Evolutionary conservation across 805 yeast species (phyloP).

Genomic region (Yarrowia deformans): DNA sequence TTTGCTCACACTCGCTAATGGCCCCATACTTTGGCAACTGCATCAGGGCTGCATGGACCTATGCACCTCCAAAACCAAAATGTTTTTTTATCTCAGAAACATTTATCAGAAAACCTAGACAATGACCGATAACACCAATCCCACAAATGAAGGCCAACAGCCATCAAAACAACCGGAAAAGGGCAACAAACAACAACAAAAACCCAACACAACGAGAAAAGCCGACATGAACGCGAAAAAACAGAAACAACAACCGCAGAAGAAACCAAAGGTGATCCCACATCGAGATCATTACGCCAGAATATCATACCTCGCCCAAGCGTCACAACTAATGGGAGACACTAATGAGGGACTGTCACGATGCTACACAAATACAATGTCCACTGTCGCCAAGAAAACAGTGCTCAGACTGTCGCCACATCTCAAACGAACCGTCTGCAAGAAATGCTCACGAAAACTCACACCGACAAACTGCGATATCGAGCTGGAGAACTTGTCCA

Average conservation of each 20-base stretch:
- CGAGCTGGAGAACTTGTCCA: conserved; percentile 56
- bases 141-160: not conserved
- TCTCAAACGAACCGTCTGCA: conserved; percentile 74
- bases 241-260: conserved; percentile 17
- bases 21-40: not conserved
- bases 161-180: not conserved
- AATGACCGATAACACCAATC: not conserved
- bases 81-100: conserved; percentile 15
- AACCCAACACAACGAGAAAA: conserved; percentile 18
- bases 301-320: conserved; percentile 51
- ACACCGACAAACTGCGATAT: conserved; percentile 58
- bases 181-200: not conserved
- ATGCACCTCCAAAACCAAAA: conserved; percentile 21
- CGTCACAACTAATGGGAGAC: conserved; percentile 46
- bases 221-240: conserved; percentile 1
- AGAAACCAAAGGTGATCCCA: conserved; percentile 53
- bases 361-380: conserved; percentile 61
- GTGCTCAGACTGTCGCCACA: conserved; percentile 62
- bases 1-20: not conserved
- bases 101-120: not conserved
- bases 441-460: conserved; percentile 62
- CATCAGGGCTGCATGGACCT: not conserved
- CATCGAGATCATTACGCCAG: conserved; percentile 46
- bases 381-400: conserved; percentile 68
- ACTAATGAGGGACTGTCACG: conserved; percentile 57